Conservation (phyloP, 108 stramenopile genomes). For the Pseudonitzschia delicatissima region DNA sequence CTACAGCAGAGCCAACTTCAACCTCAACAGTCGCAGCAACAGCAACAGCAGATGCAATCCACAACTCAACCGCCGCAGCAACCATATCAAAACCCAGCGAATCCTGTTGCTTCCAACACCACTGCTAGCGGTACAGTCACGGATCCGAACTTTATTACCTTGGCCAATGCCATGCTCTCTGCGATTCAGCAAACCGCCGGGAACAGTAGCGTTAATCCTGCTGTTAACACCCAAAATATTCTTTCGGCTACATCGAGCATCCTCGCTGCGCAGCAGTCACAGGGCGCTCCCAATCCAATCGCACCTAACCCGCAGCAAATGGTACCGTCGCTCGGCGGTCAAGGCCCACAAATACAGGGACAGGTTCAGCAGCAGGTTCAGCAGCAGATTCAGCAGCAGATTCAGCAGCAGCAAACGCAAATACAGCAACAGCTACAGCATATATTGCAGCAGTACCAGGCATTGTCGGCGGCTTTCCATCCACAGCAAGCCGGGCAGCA, state of each 20-base stretch:
- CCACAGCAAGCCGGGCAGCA: not conserved
- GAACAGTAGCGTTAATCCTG: not conserved
- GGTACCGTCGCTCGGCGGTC: no score
- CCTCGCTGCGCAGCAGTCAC: no score
- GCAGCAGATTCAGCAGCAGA: not conserved
- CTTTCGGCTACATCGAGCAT: no score
- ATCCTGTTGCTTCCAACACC: not conserved
- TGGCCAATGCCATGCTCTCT: not conserved
- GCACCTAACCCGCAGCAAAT: no score
- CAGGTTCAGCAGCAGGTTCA: not conserved
- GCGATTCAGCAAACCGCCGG: not conserved
- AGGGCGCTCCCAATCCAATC: no score
- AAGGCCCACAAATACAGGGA: not conserved
- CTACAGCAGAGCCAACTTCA: constrained; percentile 2
- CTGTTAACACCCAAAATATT: not conserved
- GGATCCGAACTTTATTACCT: not conserved
- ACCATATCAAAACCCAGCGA: not conserved
- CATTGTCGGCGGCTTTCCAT: no score
- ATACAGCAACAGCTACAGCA: not conserved
- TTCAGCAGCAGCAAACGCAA: not conserved
- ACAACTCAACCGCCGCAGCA: not conserved
- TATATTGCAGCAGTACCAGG: not conserved
- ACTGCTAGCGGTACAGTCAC: not conserved
- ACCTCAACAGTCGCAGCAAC: not conserved
- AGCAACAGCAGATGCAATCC: not conserved